phyloP scores from a whole-genome alignment of 805 yeast species.

The Diddensiella caesifluorescens region DNA sequence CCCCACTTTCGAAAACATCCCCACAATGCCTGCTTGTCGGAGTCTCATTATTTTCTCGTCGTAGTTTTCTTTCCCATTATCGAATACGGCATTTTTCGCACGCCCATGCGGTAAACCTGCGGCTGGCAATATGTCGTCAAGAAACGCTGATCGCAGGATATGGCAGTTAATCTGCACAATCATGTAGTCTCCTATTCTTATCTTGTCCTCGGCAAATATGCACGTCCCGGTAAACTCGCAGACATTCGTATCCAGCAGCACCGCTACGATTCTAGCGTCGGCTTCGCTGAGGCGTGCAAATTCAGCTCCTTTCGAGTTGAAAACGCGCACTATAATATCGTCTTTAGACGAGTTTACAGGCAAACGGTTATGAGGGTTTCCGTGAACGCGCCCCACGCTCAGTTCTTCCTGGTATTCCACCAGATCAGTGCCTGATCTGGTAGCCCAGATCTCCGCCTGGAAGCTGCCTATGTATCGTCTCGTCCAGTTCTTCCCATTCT shows the following conservation, averaged over 20 bases:
- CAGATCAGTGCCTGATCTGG: slow-evolving; percentile 30
- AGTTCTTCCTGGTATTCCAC: slow-evolving; percentile 31
- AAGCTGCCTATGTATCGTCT: slow-evolving; percentile 32
- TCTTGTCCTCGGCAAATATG: slow-evolving; percentile 50
- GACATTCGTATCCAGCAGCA: slow-evolving; percentile 52
- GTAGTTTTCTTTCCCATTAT: slow-evolving; percentile 43
- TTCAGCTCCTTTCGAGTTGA: slow-evolving; percentile 42
- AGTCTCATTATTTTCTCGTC: slow-evolving; percentile 48
- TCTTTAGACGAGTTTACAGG: slow-evolving; percentile 20
- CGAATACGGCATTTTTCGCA: slow-evolving; percentile 18
- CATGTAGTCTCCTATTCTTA: slow-evolving; percentile 74
- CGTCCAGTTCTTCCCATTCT: slow-evolving; percentile 15
- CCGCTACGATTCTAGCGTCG: slow-evolving; percentile 58
- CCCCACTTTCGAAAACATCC: slow-evolving; percentile 48
- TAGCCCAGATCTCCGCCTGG: slow-evolving; percentile 36
- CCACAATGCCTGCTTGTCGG: slow-evolving; percentile 51
- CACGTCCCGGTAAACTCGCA: slow-evolving; percentile 54
- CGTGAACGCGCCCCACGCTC: slow-evolving; percentile 22
- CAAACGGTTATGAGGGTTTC: slow-evolving; percentile 4
- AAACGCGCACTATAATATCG: slow-evolving; percentile 31
- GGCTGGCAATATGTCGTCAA: slow-evolving; percentile 17
- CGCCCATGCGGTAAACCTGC: background rate
- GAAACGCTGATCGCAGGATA: slow-evolving; percentile 36
- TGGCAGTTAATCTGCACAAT: slow-evolving; percentile 64
- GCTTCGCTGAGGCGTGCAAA: slow-evolving; percentile 74